Evolutionary conservation across 192 early-diverging fungal species (phyloP).

Genomic region (Anaeromyces robustus): DNA sequence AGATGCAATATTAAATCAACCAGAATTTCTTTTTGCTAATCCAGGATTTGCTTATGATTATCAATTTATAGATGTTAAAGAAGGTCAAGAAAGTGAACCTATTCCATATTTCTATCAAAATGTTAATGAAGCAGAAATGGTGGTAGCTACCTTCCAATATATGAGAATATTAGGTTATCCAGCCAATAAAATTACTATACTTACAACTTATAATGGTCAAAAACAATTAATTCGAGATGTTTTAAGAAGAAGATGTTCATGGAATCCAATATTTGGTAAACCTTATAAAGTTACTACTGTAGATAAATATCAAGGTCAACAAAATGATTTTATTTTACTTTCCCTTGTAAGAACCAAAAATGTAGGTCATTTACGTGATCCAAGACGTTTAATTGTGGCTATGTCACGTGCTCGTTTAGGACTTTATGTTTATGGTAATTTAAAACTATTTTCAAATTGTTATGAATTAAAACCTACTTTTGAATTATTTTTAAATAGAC

Average conservation of each 20-base stretch:
- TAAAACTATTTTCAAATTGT: conserved; percentile 58
- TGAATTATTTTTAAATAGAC: conserved; percentile 35
- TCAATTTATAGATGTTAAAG: conserved; percentile 74
- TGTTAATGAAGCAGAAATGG: conserved; percentile 92
- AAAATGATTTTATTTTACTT: conserved; percentile 72
- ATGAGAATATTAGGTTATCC: conserved; percentile 91
- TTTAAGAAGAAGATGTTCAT: conserved; percentile 61
- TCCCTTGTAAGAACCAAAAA: conserved; percentile 82
- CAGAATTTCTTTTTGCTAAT: conserved; percentile 56
- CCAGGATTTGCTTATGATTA: conserved; percentile 71
- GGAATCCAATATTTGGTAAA: conserved; percentile 70
- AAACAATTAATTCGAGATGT: conserved; percentile 83
- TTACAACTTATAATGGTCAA: conserved; percentile 98
- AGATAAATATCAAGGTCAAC: conserved; percentile 93
- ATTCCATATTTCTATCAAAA: conserved; percentile 84
- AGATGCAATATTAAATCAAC: conserved; percentile 5
- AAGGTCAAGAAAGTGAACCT: conserved; percentile 74
- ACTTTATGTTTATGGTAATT: conserved; percentile 78
- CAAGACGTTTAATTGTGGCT: conserved; percentile 82
- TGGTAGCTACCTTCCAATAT: conserved; percentile 89
- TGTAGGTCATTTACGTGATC: conserved; percentile 85
- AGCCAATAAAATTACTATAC: conserved; percentile 69
- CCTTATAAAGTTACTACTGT: conserved; percentile 78
- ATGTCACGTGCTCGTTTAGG: conserved; percentile 87
- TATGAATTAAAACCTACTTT: conserved; percentile 66